These are phyloP conservation scores for Rutstroemia sp. DNA, from an alignment of 2,329 filamentous ascomycete species.

Conservation along the genomic window DNA sequence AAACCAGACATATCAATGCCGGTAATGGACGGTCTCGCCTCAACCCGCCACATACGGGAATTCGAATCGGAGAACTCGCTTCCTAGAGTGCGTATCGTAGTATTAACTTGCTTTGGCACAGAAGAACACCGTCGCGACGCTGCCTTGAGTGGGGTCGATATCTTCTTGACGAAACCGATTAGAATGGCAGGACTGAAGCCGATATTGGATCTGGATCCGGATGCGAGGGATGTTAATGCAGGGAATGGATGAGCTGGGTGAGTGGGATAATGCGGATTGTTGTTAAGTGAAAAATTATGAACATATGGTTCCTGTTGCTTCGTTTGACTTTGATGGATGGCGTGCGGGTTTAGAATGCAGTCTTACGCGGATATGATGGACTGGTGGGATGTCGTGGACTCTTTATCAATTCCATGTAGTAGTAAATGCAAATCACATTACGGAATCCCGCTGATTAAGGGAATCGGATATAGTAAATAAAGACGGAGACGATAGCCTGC, in stretches of 20 bases:
- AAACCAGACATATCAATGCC: conserved; percentile 46
- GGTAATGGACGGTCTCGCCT: conserved; percentile 42
- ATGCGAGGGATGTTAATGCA: not conserved
- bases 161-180: conserved; percentile 46
- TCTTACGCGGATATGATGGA: too few species aligned
- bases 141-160: conserved; percentile 41
- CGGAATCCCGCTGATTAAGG: too few species aligned
- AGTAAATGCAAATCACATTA: too few species aligned
- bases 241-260: not conserved
- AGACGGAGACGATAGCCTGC: too few species aligned
- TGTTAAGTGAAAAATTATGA: too few species aligned
- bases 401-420: too few species aligned
- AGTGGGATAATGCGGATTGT: not conserved
- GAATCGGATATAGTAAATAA: too few species aligned
- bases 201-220: conserved; percentile 15
- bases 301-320: too few species aligned
- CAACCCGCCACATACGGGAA: conserved; percentile 40
- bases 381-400: too few species aligned
- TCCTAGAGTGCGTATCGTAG: conserved; percentile 38
- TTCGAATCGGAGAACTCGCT: conserved; percentile 36
- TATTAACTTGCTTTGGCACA: conserved; percentile 43
- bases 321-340: too few species aligned
- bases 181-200: conserved; percentile 17
- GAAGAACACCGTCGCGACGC: conserved; percentile 40
- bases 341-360: too few species aligned